Base-by-base conservation (phyloP, 306 rosid genomes). In the Cucurbita argyrosperma region DNA sequence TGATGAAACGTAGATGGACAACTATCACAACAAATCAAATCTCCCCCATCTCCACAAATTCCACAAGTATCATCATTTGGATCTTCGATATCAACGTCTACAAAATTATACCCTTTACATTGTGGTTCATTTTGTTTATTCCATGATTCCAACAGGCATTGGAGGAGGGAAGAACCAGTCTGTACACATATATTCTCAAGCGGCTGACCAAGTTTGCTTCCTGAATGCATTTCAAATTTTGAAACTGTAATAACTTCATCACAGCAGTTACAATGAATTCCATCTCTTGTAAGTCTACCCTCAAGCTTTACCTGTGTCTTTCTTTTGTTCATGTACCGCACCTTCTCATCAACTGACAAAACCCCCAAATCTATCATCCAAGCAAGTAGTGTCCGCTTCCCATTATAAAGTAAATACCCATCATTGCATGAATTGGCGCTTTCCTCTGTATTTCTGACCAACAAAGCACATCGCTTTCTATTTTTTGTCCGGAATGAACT, bases 1-100 rank as follows among this genome's bases (percentile, higher is more conserved):
- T 88, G 94, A 79, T 94, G 99, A 84, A 94, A 94, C 37, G 99
- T 91, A 56, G 99, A 94, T 52, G 99, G 99, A 80, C 99, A 94
- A 76, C 92, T 78, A 80, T 94, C 99, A 76, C 99, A 94, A 74
- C 99, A 94, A 78, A 89, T 87, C 86, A 94, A 84, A 79, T 91
- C 86, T 73, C 99, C 99, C 45, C 99, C 99, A 80, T 94, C 99
- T 75, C 99, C 99, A 61, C 99, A 94, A 61, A 94, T 84, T 54
- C 96, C 96, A 67, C 99, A 94, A 18, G 99, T 84, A 80, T 94
- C 99, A 79, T 94, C 97, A 76, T 91, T 94, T 54, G 99, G 97
- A 79, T 94, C 99, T 81, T 88, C 90, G 62, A 91, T 83, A 14
- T 83, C 85, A 83, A 89, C 88, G 81, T 89, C 97, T 78, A 91